phyloP scores from a whole-genome alignment of 75 land plant genomes.

The Picea glauca region DNA sequence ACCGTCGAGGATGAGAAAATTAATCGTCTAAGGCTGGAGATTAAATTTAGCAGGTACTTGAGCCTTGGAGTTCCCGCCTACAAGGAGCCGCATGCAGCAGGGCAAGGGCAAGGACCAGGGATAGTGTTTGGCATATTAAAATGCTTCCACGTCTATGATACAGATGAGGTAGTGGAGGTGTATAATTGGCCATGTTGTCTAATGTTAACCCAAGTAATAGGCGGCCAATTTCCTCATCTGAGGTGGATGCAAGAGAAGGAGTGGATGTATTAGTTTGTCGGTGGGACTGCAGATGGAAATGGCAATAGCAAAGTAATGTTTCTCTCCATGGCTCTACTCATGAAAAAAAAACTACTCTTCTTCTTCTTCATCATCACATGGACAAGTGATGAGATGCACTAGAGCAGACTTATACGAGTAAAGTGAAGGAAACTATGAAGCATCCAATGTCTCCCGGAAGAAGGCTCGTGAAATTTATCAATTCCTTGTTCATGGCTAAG shows the following conservation, averaged over 20 bases:
- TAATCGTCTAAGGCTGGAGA: too few species aligned
- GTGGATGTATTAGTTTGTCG: too few species aligned
- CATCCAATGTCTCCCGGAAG: conserved; percentile 50
- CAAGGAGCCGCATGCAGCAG: neutral
- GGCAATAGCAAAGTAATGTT: too few species aligned
- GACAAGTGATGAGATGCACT: neutral
- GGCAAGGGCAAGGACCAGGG: neutral
- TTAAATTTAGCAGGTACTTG: too few species aligned
- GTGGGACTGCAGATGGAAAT: neutral
- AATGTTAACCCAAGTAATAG: neutral
- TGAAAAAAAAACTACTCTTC: neutral
- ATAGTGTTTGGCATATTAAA: neutral
- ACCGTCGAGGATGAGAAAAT: too few species aligned
- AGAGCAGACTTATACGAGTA: neutral
- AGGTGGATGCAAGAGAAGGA: neutral
- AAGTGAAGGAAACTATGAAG: conserved; percentile 27
- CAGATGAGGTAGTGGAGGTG: too few species aligned
- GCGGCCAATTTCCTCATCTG: neutral
- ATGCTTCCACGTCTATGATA: neutral
- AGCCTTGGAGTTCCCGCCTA: too few species aligned
- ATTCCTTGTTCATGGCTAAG: conserved; percentile 28
- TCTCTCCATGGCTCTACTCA: neutral
- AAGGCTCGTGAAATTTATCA: conserved; percentile 40
- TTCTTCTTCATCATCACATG: neutral
- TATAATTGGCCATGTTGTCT: too few species aligned